Evolutionary conservation across 202 grass and related monocot genomes (phyloP), one percentile per base, ranked within the genome.

Genomic region (Schoenoplectus triqueter): DNA sequence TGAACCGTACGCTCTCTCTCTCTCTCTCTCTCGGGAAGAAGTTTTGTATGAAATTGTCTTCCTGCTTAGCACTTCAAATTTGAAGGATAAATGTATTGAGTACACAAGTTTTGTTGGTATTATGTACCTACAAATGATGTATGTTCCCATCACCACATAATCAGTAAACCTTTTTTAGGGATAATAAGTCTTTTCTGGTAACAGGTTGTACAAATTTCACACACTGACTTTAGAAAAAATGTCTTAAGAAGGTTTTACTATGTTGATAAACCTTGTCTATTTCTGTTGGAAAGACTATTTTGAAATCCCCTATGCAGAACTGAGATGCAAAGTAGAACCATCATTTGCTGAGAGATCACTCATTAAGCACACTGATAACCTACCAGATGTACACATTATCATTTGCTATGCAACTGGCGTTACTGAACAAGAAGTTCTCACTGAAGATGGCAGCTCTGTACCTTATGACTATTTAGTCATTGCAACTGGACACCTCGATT

Each of bases 351-450:
- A 92, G 88, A 93, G 85, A 55, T 88, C 94, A 0, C 47, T 97
- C 39, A 91, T 97, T 54, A 92, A 90, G 73, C 94, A 93, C 88
- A 93, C 41, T 11, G 88, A 92, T 66, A 93, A 93, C 85, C 91
- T 97, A 84, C 88, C 73, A 10, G 75, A 84, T 0, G 85, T 78
- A 40, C 89, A 39, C 6, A 88, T 93, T 78, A 82, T 97, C 82
- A 92, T 84, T 69, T 90, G 86, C 54, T 68, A 83, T 71, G 94
- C 91, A 19, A 82, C 89, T 73, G 81, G 64, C 82, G 85, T 97
- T 73, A 97, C 86, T 5, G 69, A 87, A 69, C 31, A 85, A 18
- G 64, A 84, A 3, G 89, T 97, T 51, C 67, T 93, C 10, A 92
- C 84, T 15, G 87, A 85, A 82, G 80, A 92, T 82, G 89, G 89